phyloP scores from a whole-genome alignment of 768 basidiomycete genomes.

The Punctularia strigosozonata region DNA sequence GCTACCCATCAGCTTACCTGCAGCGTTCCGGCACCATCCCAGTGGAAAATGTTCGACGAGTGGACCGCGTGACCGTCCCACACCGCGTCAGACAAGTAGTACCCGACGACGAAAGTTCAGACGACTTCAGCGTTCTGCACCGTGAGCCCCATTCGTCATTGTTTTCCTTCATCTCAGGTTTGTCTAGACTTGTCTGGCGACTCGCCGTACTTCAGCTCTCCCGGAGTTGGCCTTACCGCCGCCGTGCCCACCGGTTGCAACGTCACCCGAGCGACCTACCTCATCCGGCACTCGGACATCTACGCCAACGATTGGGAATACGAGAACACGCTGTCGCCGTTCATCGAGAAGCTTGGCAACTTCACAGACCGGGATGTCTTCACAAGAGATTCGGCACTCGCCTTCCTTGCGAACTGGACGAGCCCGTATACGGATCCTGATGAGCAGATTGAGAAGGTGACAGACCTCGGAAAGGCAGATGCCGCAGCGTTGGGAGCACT shows the following conservation, averaged over 20 bases:
- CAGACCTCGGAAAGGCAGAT: slow-evolving; percentile 6
- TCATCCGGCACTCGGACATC: slow-evolving; percentile 11
- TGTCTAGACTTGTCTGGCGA: too few species aligned
- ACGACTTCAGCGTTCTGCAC: too few species aligned
- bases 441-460: slow-evolving; percentile 10
- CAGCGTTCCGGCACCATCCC: too few species aligned
- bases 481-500: slow-evolving; percentile 9
- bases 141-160: too few species aligned
- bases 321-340: slow-evolving; percentile 8
- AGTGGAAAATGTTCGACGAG: too few species aligned
- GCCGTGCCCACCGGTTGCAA: slow-evolving; percentile 6
- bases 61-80: too few species aligned
- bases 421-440: slow-evolving; percentile 7
- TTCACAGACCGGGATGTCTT: slow-evolving; percentile 7
- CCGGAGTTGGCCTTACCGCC: slow-evolving; percentile 8
- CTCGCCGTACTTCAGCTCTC: slow-evolving; percentile 10
- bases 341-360: slow-evolving; percentile 8
- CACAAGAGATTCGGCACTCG: slow-evolving; percentile 3
- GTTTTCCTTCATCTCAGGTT: too few species aligned
- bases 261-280: slow-evolving; percentile 9
- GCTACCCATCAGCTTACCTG: too few species aligned
- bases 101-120: too few species aligned
- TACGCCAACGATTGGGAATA: slow-evolving; percentile 13
- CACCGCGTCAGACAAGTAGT: too few species aligned
- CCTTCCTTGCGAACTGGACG: slow-evolving; percentile 4